phyloP scores from a whole-genome alignment of 108 stramenopile genomes.

The Poteriospumella lacustris region DNA sequence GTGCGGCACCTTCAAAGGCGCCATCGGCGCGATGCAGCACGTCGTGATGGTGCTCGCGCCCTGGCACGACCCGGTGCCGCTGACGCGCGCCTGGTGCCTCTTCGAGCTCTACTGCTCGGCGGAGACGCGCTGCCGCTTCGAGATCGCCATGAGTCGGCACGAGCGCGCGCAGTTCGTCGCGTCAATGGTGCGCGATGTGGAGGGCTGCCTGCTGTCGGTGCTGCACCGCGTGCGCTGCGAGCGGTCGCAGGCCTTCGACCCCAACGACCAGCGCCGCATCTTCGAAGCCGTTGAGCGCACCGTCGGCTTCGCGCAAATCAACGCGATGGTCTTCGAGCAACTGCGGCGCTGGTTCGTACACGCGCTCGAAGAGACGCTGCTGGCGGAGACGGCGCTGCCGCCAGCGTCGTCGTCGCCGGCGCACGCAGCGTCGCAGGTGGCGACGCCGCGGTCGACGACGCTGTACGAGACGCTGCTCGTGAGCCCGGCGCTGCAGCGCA shows the following conservation, averaged over 20 bases:
- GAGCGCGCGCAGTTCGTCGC: not conserved
- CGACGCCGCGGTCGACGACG: no score
- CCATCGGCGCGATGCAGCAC: not conserved
- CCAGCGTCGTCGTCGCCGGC: no score
- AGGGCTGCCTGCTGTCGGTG: not conserved
- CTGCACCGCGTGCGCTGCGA: not conserved
- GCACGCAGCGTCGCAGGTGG: no score
- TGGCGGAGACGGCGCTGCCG: no score
- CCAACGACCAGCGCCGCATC: not conserved
- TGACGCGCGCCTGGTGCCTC: slow-evolving; percentile 11
- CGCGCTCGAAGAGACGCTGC: no score
- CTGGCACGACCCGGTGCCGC: slow-evolving; percentile 21
- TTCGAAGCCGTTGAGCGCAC: not conserved
- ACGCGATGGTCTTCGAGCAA: slow-evolving; percentile 14
- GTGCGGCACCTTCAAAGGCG: not conserved
- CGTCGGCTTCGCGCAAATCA: not conserved
- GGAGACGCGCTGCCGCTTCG: not conserved
- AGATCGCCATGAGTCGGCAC: slow-evolving; percentile 14
- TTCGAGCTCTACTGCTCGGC: slow-evolving; percentile 6
- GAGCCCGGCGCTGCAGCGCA: no score
- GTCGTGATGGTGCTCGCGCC: not conserved
- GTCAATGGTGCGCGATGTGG: not conserved
- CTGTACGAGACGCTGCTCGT: no score
- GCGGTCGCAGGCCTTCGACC: not conserved
- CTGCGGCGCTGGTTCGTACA: not conserved